Base-by-base conservation (phyloP, 2,329 filamentous ascomycete species). In the Alternaria alternata region DNA sequence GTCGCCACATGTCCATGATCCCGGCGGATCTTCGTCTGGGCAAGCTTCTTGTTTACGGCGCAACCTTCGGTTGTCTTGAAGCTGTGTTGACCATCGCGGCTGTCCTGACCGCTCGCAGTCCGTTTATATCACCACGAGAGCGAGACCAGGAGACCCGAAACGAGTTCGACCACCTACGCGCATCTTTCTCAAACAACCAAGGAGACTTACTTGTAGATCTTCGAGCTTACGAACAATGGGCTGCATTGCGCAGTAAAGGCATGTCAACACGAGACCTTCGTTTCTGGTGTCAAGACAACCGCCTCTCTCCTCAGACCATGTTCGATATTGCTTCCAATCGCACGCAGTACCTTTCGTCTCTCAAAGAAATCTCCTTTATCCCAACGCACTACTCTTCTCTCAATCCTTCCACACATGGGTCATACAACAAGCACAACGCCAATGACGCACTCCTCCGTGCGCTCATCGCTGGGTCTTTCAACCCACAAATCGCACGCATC, bases 31-130 rank as follows among this genome's bases (percentile, higher is more conserved):
- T 99, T 48, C 89, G 94, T 28, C 96, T 93, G 76, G 93, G 92
- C 46, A 99, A 99, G 79, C 85, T 99, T 34, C 93, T 99, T 85
- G 92, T 99, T 4, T 97, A 96, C 73, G 95, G 95, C 6, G 91
- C 93, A 16, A 93, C 96, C 59, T 98, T 99, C 73, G 92, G 92
- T 34, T 98, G 94, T 73, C 85, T 98, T 7, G 93, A 97, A 71
- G 89, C 94, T 53, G 93, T 91, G 67, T 85, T 98, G 56, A 93
- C 91, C 3, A 94, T 98, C 63, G 92, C 95, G 2, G 91, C 94
- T 8, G 95, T 98, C 41, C 84, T 99, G n/a, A 97, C 93, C 56
- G 90, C 92, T 28, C 90, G 89, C 71, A 93, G 89, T 63, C 94
- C 95, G 0, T 99, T 99, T 74, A 79, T 96, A 4, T 91, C 91